Evolutionary conservation across 805 yeast species (phyloP), one percentile per base, ranked within the genome.

Genomic region (Myxozyma lipomycoides): DNA sequence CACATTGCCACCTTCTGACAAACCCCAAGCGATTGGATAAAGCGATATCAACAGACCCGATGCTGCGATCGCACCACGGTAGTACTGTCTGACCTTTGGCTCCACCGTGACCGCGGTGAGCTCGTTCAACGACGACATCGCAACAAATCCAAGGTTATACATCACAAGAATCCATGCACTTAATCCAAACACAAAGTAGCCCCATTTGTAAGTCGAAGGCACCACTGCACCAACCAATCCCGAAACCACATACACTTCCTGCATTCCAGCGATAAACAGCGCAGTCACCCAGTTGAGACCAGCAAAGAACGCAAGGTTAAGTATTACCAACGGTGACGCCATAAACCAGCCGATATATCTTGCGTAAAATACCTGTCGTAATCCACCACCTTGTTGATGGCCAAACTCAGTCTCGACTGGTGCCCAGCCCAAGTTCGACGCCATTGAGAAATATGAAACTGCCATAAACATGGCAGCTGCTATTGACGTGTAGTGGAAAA

Each of bases 191-290:
- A 78, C 73, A 67, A 77, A 82, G 70, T 78, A 81, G 64, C 86
- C 87, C 85, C 85, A 82, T 65, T 78, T 82, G 67, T 82, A 82
- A 40, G 78, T 67, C 6, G 83, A 73, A 30, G 64, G 56, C 52
- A 82, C 77, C 56, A 82, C 68, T 19, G 77, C 53, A 61, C 84
- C 86, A 62, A 82, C 74, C 64, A 82, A 72, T 38, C 78, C 69
- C 39, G 78, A 74, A 46, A 82, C 70, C 36, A 80, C 78, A 63
- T 70, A 77, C 17, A 77, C 71, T 59, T 70, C 79, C 28, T 71
- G 68, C n/a, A 70, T 60, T 32, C 72, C 47, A 26, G 64, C 53
- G 37, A 73, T 61, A 45, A 73, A 59, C 26, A 61, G 48, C 32
- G 63, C 55, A 32, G 67, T 59, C 25, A 63, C 48, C 51, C 72